Conservation (phyloP, 495 filamentous ascomycete genomes). For the Acidiella bohemica region DNA sequence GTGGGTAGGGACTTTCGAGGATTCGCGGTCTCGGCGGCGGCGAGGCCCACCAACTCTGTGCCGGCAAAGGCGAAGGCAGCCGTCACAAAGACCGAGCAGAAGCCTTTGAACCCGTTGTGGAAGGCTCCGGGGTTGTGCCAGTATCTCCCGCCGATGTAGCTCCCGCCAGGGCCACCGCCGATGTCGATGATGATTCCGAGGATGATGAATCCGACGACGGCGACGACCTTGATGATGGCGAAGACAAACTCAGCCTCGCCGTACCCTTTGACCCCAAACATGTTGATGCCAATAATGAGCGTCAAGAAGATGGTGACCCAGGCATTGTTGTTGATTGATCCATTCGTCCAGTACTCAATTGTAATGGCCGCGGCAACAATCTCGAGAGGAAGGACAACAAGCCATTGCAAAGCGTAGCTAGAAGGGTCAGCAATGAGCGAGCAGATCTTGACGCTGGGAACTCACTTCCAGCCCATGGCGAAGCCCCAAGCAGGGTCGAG, state of each 20-base stretch:
- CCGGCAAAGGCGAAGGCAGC: constrained; percentile 56
- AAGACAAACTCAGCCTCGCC: constrained; percentile 42
- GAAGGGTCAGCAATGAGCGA: constrained; percentile 32
- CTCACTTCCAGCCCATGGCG: constrained; percentile 42
- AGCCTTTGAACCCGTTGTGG: constrained; percentile 55
- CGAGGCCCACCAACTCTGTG: constrained; percentile 39
- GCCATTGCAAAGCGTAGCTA: constrained; percentile 74
- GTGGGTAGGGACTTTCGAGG: constrained; percentile 34
- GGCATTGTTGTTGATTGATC: constrained; percentile 31
- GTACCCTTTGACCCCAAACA: constrained; percentile 39
- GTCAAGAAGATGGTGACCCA: constrained; percentile 37
- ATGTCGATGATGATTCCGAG: constrained; percentile 23
- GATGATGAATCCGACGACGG: constrained; percentile 36
- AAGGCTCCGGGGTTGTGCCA: constrained; percentile 50
- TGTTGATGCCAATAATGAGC: constrained; percentile 33
- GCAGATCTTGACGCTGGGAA: too few relatives aligned
- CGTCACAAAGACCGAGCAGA: constrained; percentile 51
- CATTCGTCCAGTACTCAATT: constrained; percentile 44
- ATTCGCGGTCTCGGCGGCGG: constrained; percentile 36
- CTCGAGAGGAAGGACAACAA: constrained; percentile 76
- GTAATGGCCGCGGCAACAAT: constrained; percentile 69
- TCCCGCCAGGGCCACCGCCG: constrained; percentile 26
- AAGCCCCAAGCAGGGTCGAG: constrained; percentile 47
- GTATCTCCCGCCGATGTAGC: constrained; percentile 39
- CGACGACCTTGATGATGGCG: constrained; percentile 37